Evolutionary conservation across 2,329 filamentous ascomycete genomes (phyloP), one percentile per base, ranked within the genome.

Genomic region (Daldinia eschscholtzii): DNA sequence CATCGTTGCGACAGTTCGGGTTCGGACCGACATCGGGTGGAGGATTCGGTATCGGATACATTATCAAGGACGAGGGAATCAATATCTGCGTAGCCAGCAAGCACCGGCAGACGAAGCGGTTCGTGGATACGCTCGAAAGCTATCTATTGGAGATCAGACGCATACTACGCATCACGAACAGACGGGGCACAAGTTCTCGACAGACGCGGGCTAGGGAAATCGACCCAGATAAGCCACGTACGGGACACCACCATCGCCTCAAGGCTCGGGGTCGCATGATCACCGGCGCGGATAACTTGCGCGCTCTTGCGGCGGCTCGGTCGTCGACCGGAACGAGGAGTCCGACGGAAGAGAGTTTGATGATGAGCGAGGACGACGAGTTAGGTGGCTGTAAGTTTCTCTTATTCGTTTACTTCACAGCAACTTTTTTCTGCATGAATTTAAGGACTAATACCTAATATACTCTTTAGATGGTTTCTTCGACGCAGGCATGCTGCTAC

Each of bases 21-120:
- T 99, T 99, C 78, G 96, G 96, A 0, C 96, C 96, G 1, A 97
- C 95, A 0, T 95, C 93, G 0, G 95, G 91, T 1, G 94, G 98
- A 72, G 96, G 96, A 0, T 98, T 98, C 77, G 96, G 96, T 33
- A 98, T 99, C 63, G 96, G 96, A 2, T 99, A 99, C 83, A 98
- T 99, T 76, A 98, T 99, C 87, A 99, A 99, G 81, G 93, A 97
- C 73, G 93, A 96, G 59, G 88, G 89, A 56, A 92, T 98, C 68
- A 93, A 91, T 53, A 95, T 99, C 69, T 98, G 96, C 80, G 94
- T 94, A 0, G 92, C 91, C 13, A 96, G 92, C 76, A 98, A 98
- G 81, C 96, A 99, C 79, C 85, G 96, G 44, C 96, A 99, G 82
- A 99, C 96, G 0, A 90, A 90, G 73, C 91, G 96, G 5, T 97